Conservation (phyloP, 164 flowering plant species). For the Litsea cubeba region DNA sequence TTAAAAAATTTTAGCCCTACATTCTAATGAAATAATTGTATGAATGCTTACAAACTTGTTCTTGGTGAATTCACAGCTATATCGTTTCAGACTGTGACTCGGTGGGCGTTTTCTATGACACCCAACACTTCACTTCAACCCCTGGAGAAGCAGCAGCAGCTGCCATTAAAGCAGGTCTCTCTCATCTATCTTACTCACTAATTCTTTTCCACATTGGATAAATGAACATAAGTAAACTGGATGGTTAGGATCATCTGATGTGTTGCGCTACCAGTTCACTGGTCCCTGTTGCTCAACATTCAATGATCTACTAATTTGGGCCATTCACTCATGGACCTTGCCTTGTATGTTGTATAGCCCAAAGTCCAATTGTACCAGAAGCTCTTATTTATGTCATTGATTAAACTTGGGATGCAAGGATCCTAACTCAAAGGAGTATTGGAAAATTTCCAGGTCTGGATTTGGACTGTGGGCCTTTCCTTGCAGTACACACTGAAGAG, state of each 20-base stretch:
- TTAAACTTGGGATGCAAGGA: background rate
- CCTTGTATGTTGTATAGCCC: too few species aligned
- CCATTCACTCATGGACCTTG: too few species aligned
- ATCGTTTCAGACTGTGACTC: constrained; percentile 96
- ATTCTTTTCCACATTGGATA: too few species aligned
- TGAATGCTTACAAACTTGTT: background rate
- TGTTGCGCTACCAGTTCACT: too few species aligned
- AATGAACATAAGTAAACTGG: too few species aligned
- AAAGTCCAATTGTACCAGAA: too few species aligned
- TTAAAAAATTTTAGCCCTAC: too few species aligned
- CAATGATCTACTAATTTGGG: too few species aligned
- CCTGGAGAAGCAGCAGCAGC: constrained; percentile 89
- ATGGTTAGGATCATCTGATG: too few species aligned
- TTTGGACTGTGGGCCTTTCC: constrained; percentile 89
- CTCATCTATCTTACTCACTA: background rate
- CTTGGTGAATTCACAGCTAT: constrained; percentile 35
- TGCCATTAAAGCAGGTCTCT: constrained; percentile 76
- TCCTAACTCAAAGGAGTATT: background rate
- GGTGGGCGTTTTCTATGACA: constrained; percentile 61
- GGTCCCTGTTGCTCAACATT: too few species aligned
- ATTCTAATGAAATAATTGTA: too few species aligned
- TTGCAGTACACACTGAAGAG: constrained; percentile 53
- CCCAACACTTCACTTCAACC: constrained; percentile 72
- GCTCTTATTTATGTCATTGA: background rate
- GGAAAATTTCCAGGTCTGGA: constrained; percentile 59